Conservation (phyloP, 345 rosid species). For the Mangifera indica region DNA sequence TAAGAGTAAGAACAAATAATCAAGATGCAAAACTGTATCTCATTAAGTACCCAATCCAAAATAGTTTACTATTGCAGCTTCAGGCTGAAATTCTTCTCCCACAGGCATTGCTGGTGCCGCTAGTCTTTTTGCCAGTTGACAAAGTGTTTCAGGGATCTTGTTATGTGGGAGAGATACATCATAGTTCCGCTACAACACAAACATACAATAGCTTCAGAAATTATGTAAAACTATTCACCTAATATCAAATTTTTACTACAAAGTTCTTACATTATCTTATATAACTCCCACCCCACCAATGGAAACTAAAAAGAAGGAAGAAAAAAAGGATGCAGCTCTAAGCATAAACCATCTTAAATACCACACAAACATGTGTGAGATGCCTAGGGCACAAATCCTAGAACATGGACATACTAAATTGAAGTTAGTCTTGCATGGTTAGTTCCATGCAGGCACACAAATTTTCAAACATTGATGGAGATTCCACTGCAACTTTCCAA, state of each 20-base stretch:
- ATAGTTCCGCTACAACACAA: conserved; percentile 65
- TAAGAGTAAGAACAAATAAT: background rate
- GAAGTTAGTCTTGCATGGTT: background rate
- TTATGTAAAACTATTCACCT: conserved; percentile 3
- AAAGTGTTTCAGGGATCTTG: conserved; percentile 73
- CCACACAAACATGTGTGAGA: background rate
- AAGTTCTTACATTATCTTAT: background rate
- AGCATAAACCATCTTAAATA: background rate
- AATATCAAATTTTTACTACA: background rate
- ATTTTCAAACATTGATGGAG: background rate
- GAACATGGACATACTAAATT: background rate
- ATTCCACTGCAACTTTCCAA: too few relatives aligned
- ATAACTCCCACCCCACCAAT: background rate
- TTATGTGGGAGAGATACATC: conserved; percentile 76
- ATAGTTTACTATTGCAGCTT: conserved; percentile 91
- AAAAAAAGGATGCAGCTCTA: background rate
- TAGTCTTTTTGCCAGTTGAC: conserved; percentile 65
- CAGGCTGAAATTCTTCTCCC: conserved; percentile 80
- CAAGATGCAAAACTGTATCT: background rate
- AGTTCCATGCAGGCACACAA: background rate
- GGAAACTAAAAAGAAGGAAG: too few relatives aligned
- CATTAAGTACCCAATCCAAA: conserved; percentile 60
- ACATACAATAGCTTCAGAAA: conserved; percentile 9
- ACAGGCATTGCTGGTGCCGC: conserved; percentile 75
- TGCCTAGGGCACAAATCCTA: background rate